Evolutionary conservation across 345 rosid genomes (phyloP).

Genomic region (Eucalyptus polybractea): DNA sequence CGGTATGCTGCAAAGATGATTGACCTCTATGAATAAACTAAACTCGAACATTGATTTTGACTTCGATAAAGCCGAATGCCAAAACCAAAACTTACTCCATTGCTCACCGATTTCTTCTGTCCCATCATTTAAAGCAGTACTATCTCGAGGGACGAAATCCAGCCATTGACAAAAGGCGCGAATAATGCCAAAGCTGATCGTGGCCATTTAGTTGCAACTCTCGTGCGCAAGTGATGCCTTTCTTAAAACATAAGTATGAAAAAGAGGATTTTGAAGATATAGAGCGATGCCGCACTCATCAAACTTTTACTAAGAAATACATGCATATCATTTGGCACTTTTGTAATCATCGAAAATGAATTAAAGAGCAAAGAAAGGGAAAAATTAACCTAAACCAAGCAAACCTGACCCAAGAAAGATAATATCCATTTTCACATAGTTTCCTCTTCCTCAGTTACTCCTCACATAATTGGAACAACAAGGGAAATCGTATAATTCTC

Average conservation of each 20-base stretch:
- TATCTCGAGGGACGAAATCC: neutral
- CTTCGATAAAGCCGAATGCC: neutral
- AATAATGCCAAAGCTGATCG: neutral
- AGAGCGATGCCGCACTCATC: neutral
- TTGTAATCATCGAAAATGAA: neutral
- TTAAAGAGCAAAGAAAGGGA: neutral
- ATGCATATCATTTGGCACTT: neutral
- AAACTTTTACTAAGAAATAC: neutral
- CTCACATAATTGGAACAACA: neutral
- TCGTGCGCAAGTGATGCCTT: neutral
- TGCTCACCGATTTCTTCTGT: neutral
- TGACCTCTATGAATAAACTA: neutral
- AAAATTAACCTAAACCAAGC: neutral
- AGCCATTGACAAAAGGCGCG: neutral
- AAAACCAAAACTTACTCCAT: neutral
- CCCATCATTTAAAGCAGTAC: neutral
- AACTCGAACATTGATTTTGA: neutral
- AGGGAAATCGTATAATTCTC: neutral
- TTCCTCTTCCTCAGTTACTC: neutral
- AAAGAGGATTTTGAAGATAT: neutral
- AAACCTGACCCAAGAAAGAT: neutral
- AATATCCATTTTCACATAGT: neutral
- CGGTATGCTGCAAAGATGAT: neutral
- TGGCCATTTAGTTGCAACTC: neutral
- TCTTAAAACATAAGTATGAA: neutral